Percentiles rank a stretch among this genome's conserved stretches.
These are phyloP conservation scores for Tylopilus orsonianus DNA, from an alignment of 1,284 basidiomycete species.

Conservation along the genomic window DNA sequence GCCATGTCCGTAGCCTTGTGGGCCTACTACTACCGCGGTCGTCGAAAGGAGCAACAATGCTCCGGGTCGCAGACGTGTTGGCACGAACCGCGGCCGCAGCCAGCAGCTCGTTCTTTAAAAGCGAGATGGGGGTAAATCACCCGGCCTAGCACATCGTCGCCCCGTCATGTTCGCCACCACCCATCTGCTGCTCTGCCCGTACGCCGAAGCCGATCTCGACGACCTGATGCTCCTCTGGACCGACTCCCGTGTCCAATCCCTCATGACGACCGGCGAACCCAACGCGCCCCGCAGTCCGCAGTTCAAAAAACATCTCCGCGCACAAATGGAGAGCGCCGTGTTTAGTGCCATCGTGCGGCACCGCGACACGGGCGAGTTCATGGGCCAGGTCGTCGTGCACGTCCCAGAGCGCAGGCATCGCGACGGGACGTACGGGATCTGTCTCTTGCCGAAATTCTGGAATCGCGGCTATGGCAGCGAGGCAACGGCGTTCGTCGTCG, in stretches of 20 bases:
- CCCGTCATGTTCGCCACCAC: slow-evolving; percentile 29
- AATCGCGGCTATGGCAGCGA: slow-evolving; percentile 38
- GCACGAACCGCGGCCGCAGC: slow-evolving; percentile 27
- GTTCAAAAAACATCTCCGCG: slow-evolving; percentile 27
- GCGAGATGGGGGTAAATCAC: slow-evolving; percentile 2
- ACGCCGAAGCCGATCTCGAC: slow-evolving; percentile 35
- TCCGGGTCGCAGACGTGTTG: not conserved
- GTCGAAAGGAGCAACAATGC: not conserved
- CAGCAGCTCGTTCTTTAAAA: not conserved
- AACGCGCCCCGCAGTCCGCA: slow-evolving; percentile 26
- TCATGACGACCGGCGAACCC: slow-evolving; percentile 31
- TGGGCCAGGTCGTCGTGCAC: slow-evolving; percentile 38
- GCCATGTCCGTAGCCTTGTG: not conserved
- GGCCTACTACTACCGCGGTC: slow-evolving; percentile 4
- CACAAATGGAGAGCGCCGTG: slow-evolving; percentile 31
- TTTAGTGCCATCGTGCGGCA: slow-evolving; percentile 37
- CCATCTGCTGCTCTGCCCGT: slow-evolving; percentile 33
- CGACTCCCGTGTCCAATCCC: slow-evolving; percentile 35
- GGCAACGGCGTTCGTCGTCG: slow-evolving; percentile 32
- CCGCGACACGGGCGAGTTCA: slow-evolving; percentile 34
- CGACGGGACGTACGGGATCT: slow-evolving; percentile 35
- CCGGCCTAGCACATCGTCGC: slow-evolving; percentile 27
- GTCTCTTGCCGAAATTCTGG: slow-evolving; percentile 33
- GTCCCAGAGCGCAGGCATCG: slow-evolving; percentile 29
- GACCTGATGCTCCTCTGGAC: slow-evolving; percentile 35